Percentiles rank a stretch among this genome's conserved stretches.
phyloP scores from a whole-genome alignment of 2,329 filamentous ascomycete species.

The Alternaria sp. region DNA sequence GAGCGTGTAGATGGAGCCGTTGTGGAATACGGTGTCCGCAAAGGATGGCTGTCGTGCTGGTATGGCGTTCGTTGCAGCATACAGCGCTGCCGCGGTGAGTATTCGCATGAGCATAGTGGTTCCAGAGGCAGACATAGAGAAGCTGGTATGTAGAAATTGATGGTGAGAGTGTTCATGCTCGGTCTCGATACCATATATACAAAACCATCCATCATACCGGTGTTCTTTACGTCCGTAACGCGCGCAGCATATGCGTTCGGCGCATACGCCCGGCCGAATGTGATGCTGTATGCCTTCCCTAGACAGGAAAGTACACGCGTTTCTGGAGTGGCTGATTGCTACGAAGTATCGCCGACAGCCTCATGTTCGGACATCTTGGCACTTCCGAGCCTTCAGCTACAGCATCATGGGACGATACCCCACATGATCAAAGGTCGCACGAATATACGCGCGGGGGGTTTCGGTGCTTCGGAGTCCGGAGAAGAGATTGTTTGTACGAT shows the following conservation, averaged over 20 bases:
- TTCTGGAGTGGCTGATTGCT: not conserved
- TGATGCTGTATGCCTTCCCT: not conserved
- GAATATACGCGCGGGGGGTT: fast-evolving
- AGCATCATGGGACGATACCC: fast-evolving
- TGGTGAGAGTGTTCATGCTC: not conserved
- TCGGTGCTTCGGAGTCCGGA: not conserved
- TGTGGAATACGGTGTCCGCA: not conserved
- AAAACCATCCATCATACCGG: not conserved
- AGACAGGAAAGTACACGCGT: not conserved
- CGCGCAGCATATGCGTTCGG: not conserved
- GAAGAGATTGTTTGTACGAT: not conserved
- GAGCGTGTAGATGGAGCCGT: slow-evolving; percentile 7
- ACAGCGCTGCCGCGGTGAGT: not conserved
- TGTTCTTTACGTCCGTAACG: fast-evolving
- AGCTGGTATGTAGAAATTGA: not conserved
- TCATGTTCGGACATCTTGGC: not conserved
- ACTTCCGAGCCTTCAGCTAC: not conserved
- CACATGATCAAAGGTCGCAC: not conserved
- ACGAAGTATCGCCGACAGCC: not conserved
- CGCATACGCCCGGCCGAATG: fast-evolving
- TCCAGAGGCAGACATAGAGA: not conserved
- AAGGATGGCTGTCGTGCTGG: not conserved
- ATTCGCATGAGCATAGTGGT: not conserved
- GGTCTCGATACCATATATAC: not conserved
- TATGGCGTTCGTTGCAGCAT: not conserved